Conservation (phyloP, 257 asterid species). For the Jacaranda mimosifolia region DNA sequence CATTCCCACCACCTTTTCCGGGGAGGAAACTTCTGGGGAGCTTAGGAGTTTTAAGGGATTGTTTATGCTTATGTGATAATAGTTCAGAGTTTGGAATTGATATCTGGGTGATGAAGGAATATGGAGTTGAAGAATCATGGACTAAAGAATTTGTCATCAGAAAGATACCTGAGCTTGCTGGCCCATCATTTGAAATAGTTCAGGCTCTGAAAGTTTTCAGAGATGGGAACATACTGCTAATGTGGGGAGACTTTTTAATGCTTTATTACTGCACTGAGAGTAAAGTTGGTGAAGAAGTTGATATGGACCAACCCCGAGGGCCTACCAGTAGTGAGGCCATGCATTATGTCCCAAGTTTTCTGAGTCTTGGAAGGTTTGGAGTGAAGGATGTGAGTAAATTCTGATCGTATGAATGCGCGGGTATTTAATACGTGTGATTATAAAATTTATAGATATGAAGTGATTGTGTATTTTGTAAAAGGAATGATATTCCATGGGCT, state of each 20-base stretch:
- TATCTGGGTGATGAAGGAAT: constrained; percentile 68
- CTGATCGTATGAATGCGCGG: not conserved
- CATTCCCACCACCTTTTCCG: constrained; percentile 50
- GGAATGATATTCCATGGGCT: too few species aligned
- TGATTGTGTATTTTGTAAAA: too few species aligned
- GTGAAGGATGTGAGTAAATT: constrained; percentile 40
- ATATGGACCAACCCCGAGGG: constrained; percentile 48
- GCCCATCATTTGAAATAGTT: constrained; percentile 45
- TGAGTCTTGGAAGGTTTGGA: constrained; percentile 36
- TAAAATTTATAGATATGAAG: not conserved
- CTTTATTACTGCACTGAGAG: constrained; percentile 45
- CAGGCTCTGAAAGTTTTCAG: constrained; percentile 40
- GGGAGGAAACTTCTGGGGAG: constrained; percentile 42
- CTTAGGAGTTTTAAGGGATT: constrained; percentile 43
- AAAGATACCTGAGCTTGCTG: constrained; percentile 37
- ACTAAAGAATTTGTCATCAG: constrained; percentile 46
- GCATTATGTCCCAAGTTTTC: constrained; percentile 51
- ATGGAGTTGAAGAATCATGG: constrained; percentile 54
- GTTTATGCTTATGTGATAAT: constrained; percentile 53
- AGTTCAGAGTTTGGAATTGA: constrained; percentile 37
- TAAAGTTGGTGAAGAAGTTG: constrained; percentile 35
- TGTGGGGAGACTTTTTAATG: constrained; percentile 53
- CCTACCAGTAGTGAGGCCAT: constrained; percentile 53
- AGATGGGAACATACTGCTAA: constrained; percentile 54
- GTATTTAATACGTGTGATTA: too few species aligned